phyloP scores from a whole-genome alignment of 2,329 filamentous ascomycete species.

The Aspergillus sojae region DNA sequence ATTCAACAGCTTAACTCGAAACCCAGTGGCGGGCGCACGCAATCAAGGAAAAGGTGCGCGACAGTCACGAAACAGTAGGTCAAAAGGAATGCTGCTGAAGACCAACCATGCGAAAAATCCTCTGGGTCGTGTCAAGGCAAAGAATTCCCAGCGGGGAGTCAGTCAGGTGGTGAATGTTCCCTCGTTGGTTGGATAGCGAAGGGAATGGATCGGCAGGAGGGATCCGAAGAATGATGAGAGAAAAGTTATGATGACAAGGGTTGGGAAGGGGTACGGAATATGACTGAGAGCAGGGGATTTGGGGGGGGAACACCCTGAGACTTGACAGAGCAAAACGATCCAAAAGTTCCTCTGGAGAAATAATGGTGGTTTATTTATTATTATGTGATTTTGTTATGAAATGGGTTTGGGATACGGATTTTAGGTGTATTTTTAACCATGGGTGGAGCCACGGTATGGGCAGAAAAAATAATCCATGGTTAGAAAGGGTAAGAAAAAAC shows the following conservation, averaged over 20 bases:
- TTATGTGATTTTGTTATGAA: conserved; percentile 8
- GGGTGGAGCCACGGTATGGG: conserved; percentile 3
- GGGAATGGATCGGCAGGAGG: conserved; percentile 44
- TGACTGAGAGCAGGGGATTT: not conserved
- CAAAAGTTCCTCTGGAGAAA: not conserved
- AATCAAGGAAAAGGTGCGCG: conserved; percentile 9
- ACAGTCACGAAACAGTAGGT: conserved; percentile 15
- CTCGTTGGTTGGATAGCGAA: conserved; percentile 9
- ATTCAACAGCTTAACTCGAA: conserved; percentile 10
- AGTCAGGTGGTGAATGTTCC: conserved; percentile 7
- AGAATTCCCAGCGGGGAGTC: not conserved
- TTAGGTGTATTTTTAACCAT: conserved; percentile 8
- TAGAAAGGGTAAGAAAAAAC: not conserved
- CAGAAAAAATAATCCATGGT: conserved; percentile 1
- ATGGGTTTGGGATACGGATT: conserved; percentile 5
- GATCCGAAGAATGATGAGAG: conserved; percentile 31
- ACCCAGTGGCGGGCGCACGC: conserved; percentile 8
- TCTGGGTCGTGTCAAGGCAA: conserved; percentile 6
- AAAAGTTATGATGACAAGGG: conserved; percentile 11
- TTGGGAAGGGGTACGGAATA: not conserved
- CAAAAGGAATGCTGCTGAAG: conserved; percentile 21
- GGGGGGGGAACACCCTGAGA: not conserved
- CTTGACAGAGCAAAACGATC: conserved; percentile 15
- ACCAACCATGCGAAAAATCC: conserved; percentile 21
- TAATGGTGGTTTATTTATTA: conserved; percentile 4